Base-by-base conservation (phyloP, 441 rosid genomes). In the Omphalea diandra region DNA sequence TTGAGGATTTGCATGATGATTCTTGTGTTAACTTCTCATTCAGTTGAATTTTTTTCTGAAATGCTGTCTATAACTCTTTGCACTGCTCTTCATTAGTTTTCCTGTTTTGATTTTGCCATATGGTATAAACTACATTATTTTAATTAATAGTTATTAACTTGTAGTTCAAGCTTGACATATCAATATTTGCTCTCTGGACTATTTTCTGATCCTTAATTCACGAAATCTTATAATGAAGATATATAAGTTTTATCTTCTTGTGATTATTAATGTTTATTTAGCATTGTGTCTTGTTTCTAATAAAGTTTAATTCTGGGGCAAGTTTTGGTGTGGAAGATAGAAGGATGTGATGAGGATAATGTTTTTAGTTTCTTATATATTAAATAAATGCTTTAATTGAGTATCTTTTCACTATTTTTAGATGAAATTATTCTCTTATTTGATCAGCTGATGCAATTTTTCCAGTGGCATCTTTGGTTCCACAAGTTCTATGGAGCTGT, bases 341-440 rank as follows among this genome's bases (percentile, higher is more conserved):
- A 6, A n/a, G n/a, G n/a, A n/a, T n/a, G n/a, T n/a, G 27, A 26
- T 35, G 49, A 2, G 15, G 17, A 32, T 65, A 47, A 9, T 26
- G 4, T 33, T 35, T 46, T 32, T 40, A 46, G 27, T 46, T 65
- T 49, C 15, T 18, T 56, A n/a, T 41, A n/a, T 43, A 24, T 32
- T n/a, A 60, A 31, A 70, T 60, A 18, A 52, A 57, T 57, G 35
- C 24, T 36, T 36, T 35, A 55, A 18, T 38, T 71, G 52, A 26
- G 27, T 31, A 46, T 20, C 55, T 4, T 1, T 3, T 55, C 17
- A 27, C 10, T 54, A 26, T 68, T 55, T 41, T 22, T 38, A 17
- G 18, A 17, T 55, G 18, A 33, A 15, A 36, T 55, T 47, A 53
- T 7, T 33, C 27, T 29, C 18, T 3, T 36, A 10, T 9, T 49